Evolutionary conservation across 805 yeast species (phyloP), one percentile per base, ranked within the genome.

Genomic region (Kregervanrija pseudodelftensis): DNA sequence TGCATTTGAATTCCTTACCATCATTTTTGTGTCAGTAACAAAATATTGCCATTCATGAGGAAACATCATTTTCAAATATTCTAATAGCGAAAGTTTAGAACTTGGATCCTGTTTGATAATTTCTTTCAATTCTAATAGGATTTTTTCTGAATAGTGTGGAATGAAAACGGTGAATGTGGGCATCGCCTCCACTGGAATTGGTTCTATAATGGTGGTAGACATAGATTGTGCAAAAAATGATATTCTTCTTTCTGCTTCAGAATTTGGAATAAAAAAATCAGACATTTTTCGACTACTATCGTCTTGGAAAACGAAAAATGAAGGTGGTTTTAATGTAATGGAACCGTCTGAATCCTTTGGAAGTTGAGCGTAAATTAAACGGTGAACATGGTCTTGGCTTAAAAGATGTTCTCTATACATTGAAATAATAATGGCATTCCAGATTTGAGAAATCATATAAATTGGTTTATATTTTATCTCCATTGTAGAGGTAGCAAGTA

Each of bases 21-120:
- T 63, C 28, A 79, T 61, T 56, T 85, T 85, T 0, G 90, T 77
- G 59, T 86, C 95, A 40, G 76, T 70, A 1, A 86, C 91, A 68
- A 85, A 89, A 44, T 77, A 74, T 5, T 76, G 77, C 96, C 96
- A 88, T 52, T 89, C 96, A 10, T 69, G 65, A 0, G 84, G 81
- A 57, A 82, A 79, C 43, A 87, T 68, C 43, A 76, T 75, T 54
- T 86, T 85, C 53, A 88, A 68, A 57, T 88, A 88, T 53, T 88
- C 96, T 33, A 88, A 66, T n/a, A 85, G 63, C 0, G 95, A 68
- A 2, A 75, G 57, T 48, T 70, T 73, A 1, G 79, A 73, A 16
- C 64, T 59, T 12, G 63, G 57, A 41, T 66, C 70, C 41, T 73
- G 79, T 44, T 63, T 70, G 33, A 76, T 70, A 1, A 74, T 66